Conservation (phyloP, 805 yeast species). For the Lachancea meyersii region DNA sequence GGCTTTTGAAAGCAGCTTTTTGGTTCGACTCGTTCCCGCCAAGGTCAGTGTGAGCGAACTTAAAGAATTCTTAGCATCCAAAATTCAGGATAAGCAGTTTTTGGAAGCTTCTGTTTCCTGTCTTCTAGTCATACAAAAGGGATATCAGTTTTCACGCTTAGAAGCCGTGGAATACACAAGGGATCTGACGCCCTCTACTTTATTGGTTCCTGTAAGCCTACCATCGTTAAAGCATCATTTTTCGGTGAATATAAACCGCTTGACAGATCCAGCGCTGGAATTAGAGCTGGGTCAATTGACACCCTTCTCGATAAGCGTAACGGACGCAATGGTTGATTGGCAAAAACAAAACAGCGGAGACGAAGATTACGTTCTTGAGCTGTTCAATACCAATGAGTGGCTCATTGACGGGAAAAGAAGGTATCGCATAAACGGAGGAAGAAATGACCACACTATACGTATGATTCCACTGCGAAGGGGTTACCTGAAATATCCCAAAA, state of each 20-base stretch:
- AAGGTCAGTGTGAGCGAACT: conserved; percentile 5
- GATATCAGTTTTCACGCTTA: conserved; percentile 18
- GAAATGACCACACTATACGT: conserved; percentile 34
- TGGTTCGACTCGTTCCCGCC: conserved; percentile 9
- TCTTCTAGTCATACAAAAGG: conserved; percentile 14
- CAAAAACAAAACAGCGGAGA: neutral
- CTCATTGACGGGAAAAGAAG: conserved; percentile 64
- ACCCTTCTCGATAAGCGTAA: conserved; percentile 14
- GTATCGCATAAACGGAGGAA: conserved; percentile 41
- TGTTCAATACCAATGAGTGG: conserved; percentile 66
- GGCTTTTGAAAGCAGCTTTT: conserved; percentile 13
- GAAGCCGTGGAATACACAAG: conserved; percentile 23
- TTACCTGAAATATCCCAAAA: conserved; percentile 57
- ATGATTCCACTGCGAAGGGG: conserved; percentile 77
- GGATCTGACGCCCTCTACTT: conserved; percentile 15
- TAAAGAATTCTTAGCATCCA: neutral
- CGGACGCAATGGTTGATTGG: conserved; percentile 22
- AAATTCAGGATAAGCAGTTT: conserved; percentile 14
- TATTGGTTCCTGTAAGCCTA: conserved; percentile 26
- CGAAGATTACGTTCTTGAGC: conserved; percentile 38
- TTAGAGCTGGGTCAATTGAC: conserved; percentile 20
- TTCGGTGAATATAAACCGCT: conserved; percentile 14
- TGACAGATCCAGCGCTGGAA: neutral
- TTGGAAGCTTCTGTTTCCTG: conserved; percentile 16
- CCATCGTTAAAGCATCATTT: conserved; percentile 24